Base-by-base conservation (phyloP, 202 grass and related monocot genomes). In the Brachypodium distachyon region DNA sequence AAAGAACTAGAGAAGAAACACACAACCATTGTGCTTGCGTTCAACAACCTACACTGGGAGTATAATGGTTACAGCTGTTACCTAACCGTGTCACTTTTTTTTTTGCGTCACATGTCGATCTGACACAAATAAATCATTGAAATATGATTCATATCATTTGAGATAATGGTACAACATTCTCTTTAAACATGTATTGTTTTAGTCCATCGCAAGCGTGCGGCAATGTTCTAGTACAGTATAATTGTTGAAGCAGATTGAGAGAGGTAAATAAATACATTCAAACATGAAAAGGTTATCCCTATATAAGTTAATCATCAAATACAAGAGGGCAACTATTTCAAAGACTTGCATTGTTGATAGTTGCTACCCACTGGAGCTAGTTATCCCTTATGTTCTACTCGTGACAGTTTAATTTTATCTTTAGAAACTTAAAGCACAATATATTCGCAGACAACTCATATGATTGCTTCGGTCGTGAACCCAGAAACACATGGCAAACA, bases 1-100 rank as follows among this genome's bases (percentile, higher is more conserved):
- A 10, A 73, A 17, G 36, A 74, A 74, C 36, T 74, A 27, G 71
- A 42, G 17, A 74, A 29, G 22, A 57, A 42, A 18, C 70, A 73
- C 7, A 41, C 26, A 55, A 41, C 6, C 5, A 74, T 26, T 28
- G 37, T 73, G 22, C 51, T 22, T 73, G 47, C 47, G 8, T 66
- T n/a, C n/a, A 19, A 28, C 38, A 38, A 37, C 48, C 29, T 47
- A 37, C 6, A 75, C 9, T 3, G 8, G 48, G 27, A 28, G 25
- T 50, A 61, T 63, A 77, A 32, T 46, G 39, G 12, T 58, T 67
- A 18, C 57, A 83, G 40, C 22, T 73, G 34, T 58, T 57, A 69
- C 5, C 8, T 2, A n/a, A 28, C 22, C 5, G 23, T 3, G n/a
- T n/a, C n/a, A n/a, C n/a, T n/a, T n/a, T n/a, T n/a, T n/a, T n/a